These are phyloP conservation scores for Magnaporthales sp. DNA, from an alignment of 2,329 filamentous ascomycete species.

Conservation along the genomic window DNA sequence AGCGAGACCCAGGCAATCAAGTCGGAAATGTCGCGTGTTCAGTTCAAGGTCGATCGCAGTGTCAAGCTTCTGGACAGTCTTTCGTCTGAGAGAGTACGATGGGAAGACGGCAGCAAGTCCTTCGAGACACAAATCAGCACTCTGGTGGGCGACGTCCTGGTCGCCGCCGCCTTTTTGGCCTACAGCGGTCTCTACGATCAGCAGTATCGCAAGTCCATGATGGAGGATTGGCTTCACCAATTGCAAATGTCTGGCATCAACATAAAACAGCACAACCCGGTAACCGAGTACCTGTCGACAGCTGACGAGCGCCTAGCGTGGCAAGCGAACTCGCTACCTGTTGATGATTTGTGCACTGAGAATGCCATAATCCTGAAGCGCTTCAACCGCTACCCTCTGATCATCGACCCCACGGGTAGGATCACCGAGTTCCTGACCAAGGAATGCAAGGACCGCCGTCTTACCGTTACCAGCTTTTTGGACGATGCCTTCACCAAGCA, in stretches of 20 bases:
- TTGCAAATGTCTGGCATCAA: slow-evolving; percentile 85
- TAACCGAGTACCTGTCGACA: slow-evolving; percentile 94
- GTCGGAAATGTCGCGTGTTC: slow-evolving; percentile 87
- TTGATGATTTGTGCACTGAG: slow-evolving; percentile 96
- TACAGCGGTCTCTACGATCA: slow-evolving; percentile 97
- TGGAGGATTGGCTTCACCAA: slow-evolving; percentile 95
- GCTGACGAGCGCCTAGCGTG: slow-evolving; percentile 90
- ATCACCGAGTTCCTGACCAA: slow-evolving; percentile 93
- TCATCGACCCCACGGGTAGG: slow-evolving; percentile 93
- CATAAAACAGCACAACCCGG: slow-evolving; percentile 87
- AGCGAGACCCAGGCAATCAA: slow-evolving; percentile 98
- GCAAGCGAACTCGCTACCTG: slow-evolving; percentile 89
- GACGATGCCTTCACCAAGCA: slow-evolving; percentile 98
- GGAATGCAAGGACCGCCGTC: slow-evolving; percentile 83
- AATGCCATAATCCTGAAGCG: slow-evolving; percentile 96
- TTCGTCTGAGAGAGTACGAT: slow-evolving; percentile 84
- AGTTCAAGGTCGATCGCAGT: slow-evolving; percentile 97
- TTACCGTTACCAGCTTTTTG: slow-evolving; percentile 96
- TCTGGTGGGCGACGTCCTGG: slow-evolving; percentile 87
- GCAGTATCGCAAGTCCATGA: slow-evolving; percentile 94
- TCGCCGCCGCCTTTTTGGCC: slow-evolving; percentile 94
- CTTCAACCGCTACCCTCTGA: slow-evolving; percentile 96
- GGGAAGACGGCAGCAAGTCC: slow-evolving; percentile 95
- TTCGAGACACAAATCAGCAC: slow-evolving; percentile 98
- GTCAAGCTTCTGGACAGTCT: slow-evolving; percentile 89